A percentile compares a stretch with the other conserved stretches of the same genome.
Conservation (phyloP, 495 filamentous ascomycete species). For the Talaromyces nanjingensis region DNA sequence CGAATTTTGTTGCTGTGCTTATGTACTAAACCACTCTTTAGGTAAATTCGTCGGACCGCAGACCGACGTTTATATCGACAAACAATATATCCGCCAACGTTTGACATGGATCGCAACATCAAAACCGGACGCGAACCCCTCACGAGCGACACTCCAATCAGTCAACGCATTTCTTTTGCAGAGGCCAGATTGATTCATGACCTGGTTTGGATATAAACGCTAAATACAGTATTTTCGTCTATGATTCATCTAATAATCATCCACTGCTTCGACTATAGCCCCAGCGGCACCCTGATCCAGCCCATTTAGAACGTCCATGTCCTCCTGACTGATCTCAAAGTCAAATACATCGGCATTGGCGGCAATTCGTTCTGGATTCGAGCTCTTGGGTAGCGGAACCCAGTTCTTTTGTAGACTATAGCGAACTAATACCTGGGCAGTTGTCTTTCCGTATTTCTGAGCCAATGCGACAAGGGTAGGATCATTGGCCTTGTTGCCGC, state of each 20-base stretch:
- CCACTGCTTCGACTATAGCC: conserved; percentile 47
- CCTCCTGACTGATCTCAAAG: conserved; percentile 55
- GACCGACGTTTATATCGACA: conserved; percentile 45
- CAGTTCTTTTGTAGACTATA: conserved; percentile 61
- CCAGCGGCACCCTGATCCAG: conserved; percentile 56
- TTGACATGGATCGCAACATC: conserved; percentile 72
- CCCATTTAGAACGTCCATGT: conserved; percentile 56
- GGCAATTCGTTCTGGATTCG: conserved; percentile 51
- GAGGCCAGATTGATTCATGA: conserved; percentile 23
- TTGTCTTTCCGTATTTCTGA: conserved; percentile 43
- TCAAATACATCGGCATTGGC: conserved; percentile 60
- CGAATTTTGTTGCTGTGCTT: conserved; percentile 5
- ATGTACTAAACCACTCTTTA: conserved; percentile 14
- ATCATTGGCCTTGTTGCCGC: conserved; percentile 54
- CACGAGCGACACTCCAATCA: conserved; percentile 71
- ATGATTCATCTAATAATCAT: conserved; percentile 23
- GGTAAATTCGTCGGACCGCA: conserved; percentile 25
- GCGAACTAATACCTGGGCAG: conserved; percentile 47
- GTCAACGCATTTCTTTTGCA: conserved; percentile 84
- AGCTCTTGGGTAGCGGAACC: conserved; percentile 69
- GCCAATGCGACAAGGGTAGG: conserved; percentile 44
- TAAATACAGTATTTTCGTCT: background rate
- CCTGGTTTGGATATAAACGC: conserved; percentile 2
- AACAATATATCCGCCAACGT: conserved; percentile 66
- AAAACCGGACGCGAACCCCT: conserved; percentile 69